These are phyloP conservation scores for Metarhizium sp. DNA, from an alignment of 2,329 filamentous ascomycete species.

Conservation along the genomic window DNA sequence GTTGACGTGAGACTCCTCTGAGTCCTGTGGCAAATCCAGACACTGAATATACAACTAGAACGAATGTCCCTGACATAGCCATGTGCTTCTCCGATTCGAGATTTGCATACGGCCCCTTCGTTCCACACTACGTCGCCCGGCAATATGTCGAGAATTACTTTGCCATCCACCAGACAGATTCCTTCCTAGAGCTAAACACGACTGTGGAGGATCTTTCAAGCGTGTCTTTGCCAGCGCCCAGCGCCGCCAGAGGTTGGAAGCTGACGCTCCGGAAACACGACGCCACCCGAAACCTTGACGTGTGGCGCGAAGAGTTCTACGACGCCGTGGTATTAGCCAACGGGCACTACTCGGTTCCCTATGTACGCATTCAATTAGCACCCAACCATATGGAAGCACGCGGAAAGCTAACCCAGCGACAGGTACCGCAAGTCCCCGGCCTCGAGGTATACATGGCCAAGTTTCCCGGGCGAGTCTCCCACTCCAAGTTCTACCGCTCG, in stretches of 20 bases:
- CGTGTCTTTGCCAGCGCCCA: slow-evolving; percentile 11
- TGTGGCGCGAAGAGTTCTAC: slow-evolving; percentile 45
- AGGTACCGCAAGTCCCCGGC: slow-evolving; percentile 38
- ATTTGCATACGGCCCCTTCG: slow-evolving; percentile 47
- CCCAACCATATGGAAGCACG: neutral
- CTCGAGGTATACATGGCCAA: slow-evolving; percentile 27
- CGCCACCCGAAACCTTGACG: slow-evolving; percentile 29
- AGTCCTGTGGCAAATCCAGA: neutral
- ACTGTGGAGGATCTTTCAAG: slow-evolving; percentile 40
- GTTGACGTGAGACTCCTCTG: neutral
- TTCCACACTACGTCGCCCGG: slow-evolving; percentile 42
- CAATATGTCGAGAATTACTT: slow-evolving; percentile 50
- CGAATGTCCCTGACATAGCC: slow-evolving; percentile 46
- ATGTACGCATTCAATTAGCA: slow-evolving; percentile 23
- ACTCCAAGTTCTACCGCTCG: slow-evolving; percentile 37
- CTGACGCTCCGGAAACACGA: slow-evolving; percentile 39
- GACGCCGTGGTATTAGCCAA: slow-evolving; percentile 34
- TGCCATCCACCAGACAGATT: slow-evolving; percentile 37
- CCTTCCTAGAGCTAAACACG: slow-evolving; percentile 36
- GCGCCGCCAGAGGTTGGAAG: slow-evolving; percentile 25
- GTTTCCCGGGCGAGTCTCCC: slow-evolving; percentile 30
- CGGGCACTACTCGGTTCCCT: slow-evolving; percentile 34
- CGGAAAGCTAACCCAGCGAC: no score
- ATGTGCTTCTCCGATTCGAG: slow-evolving; percentile 45
- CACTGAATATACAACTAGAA: slow-evolving; percentile 20